Percentiles rank a stretch among this genome's conserved stretches.
Conservation (phyloP, 331 rosid genomes). For the Rosa hybrid region DNA sequence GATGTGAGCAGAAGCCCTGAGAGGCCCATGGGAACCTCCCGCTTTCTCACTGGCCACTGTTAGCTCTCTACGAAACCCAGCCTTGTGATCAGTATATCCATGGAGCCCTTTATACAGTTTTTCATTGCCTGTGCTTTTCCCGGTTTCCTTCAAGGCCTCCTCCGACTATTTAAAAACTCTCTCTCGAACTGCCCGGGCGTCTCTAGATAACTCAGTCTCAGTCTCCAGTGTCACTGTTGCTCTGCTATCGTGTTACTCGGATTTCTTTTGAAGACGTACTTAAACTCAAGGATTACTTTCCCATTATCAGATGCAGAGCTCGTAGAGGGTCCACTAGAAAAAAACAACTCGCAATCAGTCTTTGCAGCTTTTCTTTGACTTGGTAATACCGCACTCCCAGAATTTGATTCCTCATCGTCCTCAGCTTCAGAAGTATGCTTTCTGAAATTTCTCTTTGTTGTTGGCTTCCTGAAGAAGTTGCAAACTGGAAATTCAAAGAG, state of each 20-base stretch:
- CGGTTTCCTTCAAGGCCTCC: slow-evolving; percentile 61
- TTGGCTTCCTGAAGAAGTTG: slow-evolving; percentile 67
- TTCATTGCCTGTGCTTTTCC: slow-evolving; percentile 40
- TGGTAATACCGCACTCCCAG: slow-evolving; percentile 44
- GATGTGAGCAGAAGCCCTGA: slow-evolving; percentile 93
- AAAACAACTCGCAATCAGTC: slow-evolving; percentile 61
- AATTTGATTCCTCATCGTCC: slow-evolving; percentile 50
- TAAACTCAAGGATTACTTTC: slow-evolving; percentile 56
- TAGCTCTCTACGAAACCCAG: slow-evolving; percentile 85
- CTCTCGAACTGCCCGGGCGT: slow-evolving; percentile 85
- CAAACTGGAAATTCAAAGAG: slow-evolving; percentile 55
- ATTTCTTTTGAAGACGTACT: slow-evolving; percentile 72
- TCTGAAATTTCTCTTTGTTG: slow-evolving; percentile 60
- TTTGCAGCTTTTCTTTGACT: slow-evolving; percentile 54
- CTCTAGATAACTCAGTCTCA: slow-evolving; percentile 78
- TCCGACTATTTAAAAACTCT: slow-evolving; percentile 74
- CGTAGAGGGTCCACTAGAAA: slow-evolving; percentile 60
- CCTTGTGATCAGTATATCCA: slow-evolving; percentile 72
- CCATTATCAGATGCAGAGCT: slow-evolving; percentile 38
- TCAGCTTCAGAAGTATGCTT: slow-evolving; percentile 59
- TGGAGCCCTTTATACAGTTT: slow-evolving; percentile 72
- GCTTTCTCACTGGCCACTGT: slow-evolving; percentile 89
- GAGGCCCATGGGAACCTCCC: slow-evolving; percentile 91
- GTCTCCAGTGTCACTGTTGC: slow-evolving; percentile 87
- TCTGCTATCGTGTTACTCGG: slow-evolving; percentile 82